Conservation (phyloP, 202 grass and related monocot genomes). For the Carex sylvatica region DNA sequence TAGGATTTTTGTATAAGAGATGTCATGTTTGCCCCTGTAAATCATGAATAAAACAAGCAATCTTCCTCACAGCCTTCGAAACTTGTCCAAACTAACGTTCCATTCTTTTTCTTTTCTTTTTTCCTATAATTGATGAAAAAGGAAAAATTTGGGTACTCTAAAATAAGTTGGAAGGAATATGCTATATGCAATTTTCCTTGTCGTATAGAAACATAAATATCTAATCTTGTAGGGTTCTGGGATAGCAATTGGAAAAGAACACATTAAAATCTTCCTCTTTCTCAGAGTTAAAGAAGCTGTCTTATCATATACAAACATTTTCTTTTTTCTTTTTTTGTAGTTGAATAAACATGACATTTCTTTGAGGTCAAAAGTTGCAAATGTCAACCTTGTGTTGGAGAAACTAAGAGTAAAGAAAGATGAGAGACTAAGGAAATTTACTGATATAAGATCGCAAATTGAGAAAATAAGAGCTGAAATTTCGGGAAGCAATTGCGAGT, state of each 20-base stretch:
- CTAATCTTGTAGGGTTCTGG: not conserved
- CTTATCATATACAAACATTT: constrained; percentile 18
- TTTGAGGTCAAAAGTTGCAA: constrained; percentile 69
- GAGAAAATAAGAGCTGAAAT: constrained; percentile 81
- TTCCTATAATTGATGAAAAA: not conserved
- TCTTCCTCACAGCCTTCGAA: not conserved
- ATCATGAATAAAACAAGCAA: too few relatives aligned
- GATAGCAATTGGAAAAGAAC: not conserved
- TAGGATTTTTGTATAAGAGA: not conserved
- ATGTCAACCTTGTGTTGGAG: constrained; percentile 67
- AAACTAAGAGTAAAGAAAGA: constrained; percentile 73
- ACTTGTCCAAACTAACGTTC: not conserved
- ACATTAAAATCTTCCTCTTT: not conserved
- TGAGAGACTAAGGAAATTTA: constrained; percentile 64
- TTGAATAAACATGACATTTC: constrained; percentile 53
- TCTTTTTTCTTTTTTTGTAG: constrained; percentile 46
- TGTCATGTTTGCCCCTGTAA: not conserved
- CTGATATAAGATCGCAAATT: constrained; percentile 67
- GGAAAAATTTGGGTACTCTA: not conserved
- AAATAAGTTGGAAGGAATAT: not conserved
- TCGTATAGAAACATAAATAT: not conserved
- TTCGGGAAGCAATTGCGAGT: constrained; percentile 34
- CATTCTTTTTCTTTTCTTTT: not conserved
- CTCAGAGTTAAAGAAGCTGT: not conserved
- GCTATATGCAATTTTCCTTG: not conserved